These are phyloP conservation scores for Solanum habrochaites DNA, from an alignment of 257 asterid species.

Conservation along the genomic window DNA sequence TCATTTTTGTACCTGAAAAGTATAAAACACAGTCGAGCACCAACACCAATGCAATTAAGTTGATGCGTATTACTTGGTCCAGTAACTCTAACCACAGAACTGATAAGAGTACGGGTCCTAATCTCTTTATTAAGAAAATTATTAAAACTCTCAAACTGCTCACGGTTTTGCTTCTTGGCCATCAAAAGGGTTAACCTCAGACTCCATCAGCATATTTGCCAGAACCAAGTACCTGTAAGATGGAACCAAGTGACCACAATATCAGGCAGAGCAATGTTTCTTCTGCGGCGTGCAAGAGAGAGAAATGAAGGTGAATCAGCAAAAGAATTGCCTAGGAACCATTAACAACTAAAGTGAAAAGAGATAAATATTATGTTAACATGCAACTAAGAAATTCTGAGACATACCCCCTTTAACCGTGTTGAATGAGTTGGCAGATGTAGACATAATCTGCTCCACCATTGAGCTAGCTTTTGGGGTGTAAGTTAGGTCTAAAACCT, in stretches of 20 bases:
- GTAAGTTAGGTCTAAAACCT: too few relatives aligned
- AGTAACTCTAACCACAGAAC: background rate
- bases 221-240: constrained; percentile 79
- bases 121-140: background rate
- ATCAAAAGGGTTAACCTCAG: constrained; percentile 95
- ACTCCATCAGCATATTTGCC: constrained; percentile 98
- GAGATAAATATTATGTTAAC: background rate
- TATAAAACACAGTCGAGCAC: background rate
- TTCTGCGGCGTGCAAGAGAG: background rate
- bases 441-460: too few relatives aligned
- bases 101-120: background rate
- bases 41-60: background rate
- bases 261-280: background rate
- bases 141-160: constrained; percentile 1
- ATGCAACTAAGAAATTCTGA: background rate
- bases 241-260: background rate
- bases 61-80: background rate
- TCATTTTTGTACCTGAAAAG: constrained; percentile 74
- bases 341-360: background rate
- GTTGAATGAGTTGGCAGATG: too few relatives aligned
- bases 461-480: too few relatives aligned
- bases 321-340: background rate
- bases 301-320: background rate
- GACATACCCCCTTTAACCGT: background rate
- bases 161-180: constrained; percentile 99